These are phyloP conservation scores for Plicaturopsis crispa DNA, from an alignment of 768 basidiomycete species.

Conservation along the genomic window DNA sequence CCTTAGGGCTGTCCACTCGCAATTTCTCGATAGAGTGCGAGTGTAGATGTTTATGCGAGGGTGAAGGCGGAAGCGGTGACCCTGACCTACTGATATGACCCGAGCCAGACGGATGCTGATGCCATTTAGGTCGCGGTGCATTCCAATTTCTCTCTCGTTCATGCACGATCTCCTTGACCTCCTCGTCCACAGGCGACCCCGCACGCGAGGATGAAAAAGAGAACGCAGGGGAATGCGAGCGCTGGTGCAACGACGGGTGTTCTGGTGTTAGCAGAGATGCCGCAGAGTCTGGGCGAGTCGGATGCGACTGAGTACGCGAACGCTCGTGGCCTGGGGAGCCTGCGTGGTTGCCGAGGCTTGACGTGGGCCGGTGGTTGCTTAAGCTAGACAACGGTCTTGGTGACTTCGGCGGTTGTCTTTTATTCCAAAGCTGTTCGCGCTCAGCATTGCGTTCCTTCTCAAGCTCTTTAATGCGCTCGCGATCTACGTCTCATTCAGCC, in stretches of 20 bases:
- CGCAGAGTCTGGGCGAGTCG: slow-evolving; percentile 33
- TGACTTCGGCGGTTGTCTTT: slow-evolving; percentile 23
- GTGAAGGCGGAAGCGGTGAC: no score
- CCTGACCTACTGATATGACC: no score
- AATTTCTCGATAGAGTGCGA: no score
- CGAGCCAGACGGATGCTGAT: slow-evolving; percentile 12
- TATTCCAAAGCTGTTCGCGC: slow-evolving; percentile 52
- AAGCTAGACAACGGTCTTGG: slow-evolving; percentile 38
- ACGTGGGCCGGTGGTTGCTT: slow-evolving; percentile 34
- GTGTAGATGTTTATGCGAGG: no score
- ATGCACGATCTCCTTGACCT: slow-evolving; percentile 29
- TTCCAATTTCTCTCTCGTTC: slow-evolving; percentile 68
- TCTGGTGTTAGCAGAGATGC: slow-evolving; percentile 26
- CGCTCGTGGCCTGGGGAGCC: slow-evolving; percentile 21
- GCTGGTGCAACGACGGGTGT: no score
- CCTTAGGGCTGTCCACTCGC: slow-evolving; percentile 8
- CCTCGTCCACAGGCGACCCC: slow-evolving; percentile 33
- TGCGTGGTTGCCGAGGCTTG: slow-evolving; percentile 29
- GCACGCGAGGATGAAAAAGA: slow-evolving; percentile 26
- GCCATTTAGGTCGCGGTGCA: slow-evolving; percentile 55
- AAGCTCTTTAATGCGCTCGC: slow-evolving; percentile 32
- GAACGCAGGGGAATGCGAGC: no score
- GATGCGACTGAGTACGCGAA: slow-evolving; percentile 26
- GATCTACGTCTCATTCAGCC: slow-evolving; percentile 28
- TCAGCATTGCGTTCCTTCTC: slow-evolving; percentile 38